These are phyloP conservation scores for Mycena sanguinolenta DNA, from an alignment of 768 basidiomycete genomes.

Conservation along the genomic window DNA sequence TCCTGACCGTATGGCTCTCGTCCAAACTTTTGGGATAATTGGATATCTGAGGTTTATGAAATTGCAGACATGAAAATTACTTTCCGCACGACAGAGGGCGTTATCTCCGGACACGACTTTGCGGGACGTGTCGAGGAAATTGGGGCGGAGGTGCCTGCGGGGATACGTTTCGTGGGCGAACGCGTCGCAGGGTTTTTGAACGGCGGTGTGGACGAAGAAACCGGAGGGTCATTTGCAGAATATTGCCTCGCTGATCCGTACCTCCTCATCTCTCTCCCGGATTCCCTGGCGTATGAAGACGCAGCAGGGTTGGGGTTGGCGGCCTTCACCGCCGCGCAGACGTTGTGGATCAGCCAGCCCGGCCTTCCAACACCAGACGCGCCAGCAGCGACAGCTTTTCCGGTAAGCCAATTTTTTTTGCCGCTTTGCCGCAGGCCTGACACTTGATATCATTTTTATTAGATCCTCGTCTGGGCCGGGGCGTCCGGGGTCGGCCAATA, in stretches of 20 bases:
- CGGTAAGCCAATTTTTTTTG: constrained; percentile 8
- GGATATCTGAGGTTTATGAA: not conserved
- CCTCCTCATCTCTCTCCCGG: constrained; percentile 33
- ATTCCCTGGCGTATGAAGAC: constrained; percentile 33
- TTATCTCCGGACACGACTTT: constrained; percentile 43
- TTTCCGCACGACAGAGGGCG: constrained; percentile 34
- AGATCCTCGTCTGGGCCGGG: constrained; percentile 32
- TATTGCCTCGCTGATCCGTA: constrained; percentile 38
- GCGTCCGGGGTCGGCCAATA: constrained; percentile 32
- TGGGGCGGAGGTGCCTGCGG: constrained; percentile 37
- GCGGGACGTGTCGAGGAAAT: constrained; percentile 40
- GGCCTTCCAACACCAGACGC: constrained; percentile 34
- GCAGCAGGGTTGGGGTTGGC: constrained; percentile 34
- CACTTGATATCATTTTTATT: not conserved
- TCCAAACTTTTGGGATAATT: not conserved
- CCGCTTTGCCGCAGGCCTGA: too few species aligned
- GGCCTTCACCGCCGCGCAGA: constrained; percentile 37
- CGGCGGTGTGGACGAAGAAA: constrained; percentile 33
- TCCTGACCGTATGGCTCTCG: constrained; percentile 37
- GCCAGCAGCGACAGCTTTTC: constrained; percentile 28
- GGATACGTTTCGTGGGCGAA: constrained; percentile 35
- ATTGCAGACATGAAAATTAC: constrained; percentile 37
- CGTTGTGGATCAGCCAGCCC: constrained; percentile 32
- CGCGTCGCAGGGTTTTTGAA: constrained; percentile 43
- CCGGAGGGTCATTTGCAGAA: constrained; percentile 33